Evolutionary conservation across 2,329 filamentous ascomycete species (phyloP).

Genomic region (Colletotrichum tropicale): DNA sequence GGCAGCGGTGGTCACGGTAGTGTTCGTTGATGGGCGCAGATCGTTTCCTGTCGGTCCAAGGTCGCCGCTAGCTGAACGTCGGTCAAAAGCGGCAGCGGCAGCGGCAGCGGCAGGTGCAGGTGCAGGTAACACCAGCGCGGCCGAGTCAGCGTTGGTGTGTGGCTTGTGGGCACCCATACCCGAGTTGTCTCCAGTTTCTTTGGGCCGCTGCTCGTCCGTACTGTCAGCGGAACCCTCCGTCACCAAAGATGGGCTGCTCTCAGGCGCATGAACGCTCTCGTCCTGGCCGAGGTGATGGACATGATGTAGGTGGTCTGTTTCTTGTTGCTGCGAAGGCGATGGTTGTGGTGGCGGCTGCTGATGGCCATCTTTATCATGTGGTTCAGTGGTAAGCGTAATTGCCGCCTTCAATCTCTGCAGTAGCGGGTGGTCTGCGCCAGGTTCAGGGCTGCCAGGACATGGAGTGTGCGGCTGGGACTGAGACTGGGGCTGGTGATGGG

Average conservation of each 20-base stretch:
- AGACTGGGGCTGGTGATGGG: not conserved
- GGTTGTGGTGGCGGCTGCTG: not conserved
- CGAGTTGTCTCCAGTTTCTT: constrained; percentile 4
- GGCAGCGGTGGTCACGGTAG: constrained; percentile 21
- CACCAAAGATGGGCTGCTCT: constrained; percentile 8
- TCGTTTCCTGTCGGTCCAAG: constrained; percentile 33
- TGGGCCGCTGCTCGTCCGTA: not conserved
- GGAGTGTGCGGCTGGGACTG: constrained; percentile 8
- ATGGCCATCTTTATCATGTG: not conserved
- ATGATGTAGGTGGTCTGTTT: constrained; percentile 9
- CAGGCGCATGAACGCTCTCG: not conserved
- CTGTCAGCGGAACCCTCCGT: constrained; percentile 15
- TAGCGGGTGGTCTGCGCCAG: not conserved
- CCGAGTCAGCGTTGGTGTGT: constrained; percentile 9
- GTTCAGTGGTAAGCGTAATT: not conserved
- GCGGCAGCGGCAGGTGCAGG: constrained; percentile 11
- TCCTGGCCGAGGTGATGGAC: not conserved
- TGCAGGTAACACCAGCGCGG: not conserved
- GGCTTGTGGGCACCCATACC: constrained; percentile 9
- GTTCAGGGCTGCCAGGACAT: not conserved
- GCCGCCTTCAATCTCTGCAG: constrained; percentile 15
- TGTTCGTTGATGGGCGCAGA: constrained; percentile 32
- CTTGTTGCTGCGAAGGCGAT: constrained; percentile 16
- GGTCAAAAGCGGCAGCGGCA: constrained; percentile 14
- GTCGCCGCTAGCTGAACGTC: constrained; percentile 21